phyloP scores from a whole-genome alignment of 1,284 basidiomycete genomes.

The Ustilago crameri region DNA sequence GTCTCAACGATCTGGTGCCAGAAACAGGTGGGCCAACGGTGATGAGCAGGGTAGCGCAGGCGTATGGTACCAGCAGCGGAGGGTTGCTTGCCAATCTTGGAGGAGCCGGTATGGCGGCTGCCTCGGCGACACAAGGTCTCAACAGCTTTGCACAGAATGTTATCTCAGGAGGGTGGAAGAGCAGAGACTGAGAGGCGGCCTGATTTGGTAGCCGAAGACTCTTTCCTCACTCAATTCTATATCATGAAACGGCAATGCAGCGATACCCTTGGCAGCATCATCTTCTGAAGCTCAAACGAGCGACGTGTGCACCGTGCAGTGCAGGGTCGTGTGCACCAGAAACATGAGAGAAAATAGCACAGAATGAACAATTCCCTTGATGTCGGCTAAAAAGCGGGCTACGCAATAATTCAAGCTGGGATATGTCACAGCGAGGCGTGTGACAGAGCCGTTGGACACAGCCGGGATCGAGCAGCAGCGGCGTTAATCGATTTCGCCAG shows the following conservation, averaged over 20 bases:
- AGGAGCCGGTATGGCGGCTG: slow-evolving; percentile 36
- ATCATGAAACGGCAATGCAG: not conserved
- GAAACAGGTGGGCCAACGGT: slow-evolving; percentile 57
- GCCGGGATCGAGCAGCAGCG: no score
- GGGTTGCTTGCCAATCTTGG: slow-evolving; percentile 40
- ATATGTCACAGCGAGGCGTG: no score
- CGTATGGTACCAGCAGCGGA: slow-evolving; percentile 38
- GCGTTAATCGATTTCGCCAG: no score
- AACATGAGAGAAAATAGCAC: no score
- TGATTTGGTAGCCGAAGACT: no score
- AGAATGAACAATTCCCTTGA: no score
- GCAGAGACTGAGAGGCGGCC: slow-evolving; percentile 10
- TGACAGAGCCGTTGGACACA: no score
- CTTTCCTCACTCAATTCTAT: not conserved
- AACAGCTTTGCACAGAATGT: slow-evolving; percentile 3
- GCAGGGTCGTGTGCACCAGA: no score
- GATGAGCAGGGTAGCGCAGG: slow-evolving; percentile 59
- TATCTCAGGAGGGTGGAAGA: slow-evolving; percentile 37
- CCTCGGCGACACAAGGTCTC: slow-evolving; percentile 32
- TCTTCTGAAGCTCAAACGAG: no score
- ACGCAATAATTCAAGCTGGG: no score
- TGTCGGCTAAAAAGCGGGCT: no score
- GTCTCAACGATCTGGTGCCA: slow-evolving; percentile 58
- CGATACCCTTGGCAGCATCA: not conserved
- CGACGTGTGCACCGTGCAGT: no score